Evolutionary conservation across 2,329 filamentous ascomycete genomes (phyloP), one percentile per base, ranked within the genome.

Genomic region (Phaeosphaeriaceae sp.): DNA sequence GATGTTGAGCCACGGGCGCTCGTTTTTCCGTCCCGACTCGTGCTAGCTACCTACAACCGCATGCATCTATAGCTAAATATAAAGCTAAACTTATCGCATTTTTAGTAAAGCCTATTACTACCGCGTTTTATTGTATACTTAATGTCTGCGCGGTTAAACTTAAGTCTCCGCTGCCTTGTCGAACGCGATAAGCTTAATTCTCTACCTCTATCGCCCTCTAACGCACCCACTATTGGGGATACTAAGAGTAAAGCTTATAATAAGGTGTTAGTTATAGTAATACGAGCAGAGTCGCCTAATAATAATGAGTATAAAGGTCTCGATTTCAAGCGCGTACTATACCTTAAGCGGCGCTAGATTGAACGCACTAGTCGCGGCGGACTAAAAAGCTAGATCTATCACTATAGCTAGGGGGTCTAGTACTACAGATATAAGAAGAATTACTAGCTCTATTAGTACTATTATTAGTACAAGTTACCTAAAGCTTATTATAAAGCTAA

Each of bases 311-410:
- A 45, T 32, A 17, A 21, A 6, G 32, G 39, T 43, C 38, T 51
- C 42, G 42, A 42, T 42, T 46, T 43, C 30, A 36, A 51, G 34
- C 48, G 48, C 17, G 37, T 51, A 20, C 48, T 33, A 17, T 38
- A 51, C 42, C 43, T 51, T 12, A 37, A 51, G 41, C 40, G 35
- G 17, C 48, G 41, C 36, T 30, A 48, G 18, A 26, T 18, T 18
- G 46, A 39, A 32, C 46, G 28, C 40, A 33, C 21, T 34, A 28
- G 43, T 17, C 30, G 43, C 32, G 12, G 17, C 13, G 34, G 21
- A 15, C 26, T 9, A 41, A 41, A 20, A 36, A 48, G 37, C 45
- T 36, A 38, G 45, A 42, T 48, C 15, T 48, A 48, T 28, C 23
- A 21, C 37, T 16, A 48, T 30, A 37, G 45, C 37, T 48, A 30